Percentiles rank a stretch among this genome's conserved stretches.
These are phyloP conservation scores for Aspergillus sp. DNA, from an alignment of 2,329 filamentous ascomycete species.

Conservation along the genomic window DNA sequence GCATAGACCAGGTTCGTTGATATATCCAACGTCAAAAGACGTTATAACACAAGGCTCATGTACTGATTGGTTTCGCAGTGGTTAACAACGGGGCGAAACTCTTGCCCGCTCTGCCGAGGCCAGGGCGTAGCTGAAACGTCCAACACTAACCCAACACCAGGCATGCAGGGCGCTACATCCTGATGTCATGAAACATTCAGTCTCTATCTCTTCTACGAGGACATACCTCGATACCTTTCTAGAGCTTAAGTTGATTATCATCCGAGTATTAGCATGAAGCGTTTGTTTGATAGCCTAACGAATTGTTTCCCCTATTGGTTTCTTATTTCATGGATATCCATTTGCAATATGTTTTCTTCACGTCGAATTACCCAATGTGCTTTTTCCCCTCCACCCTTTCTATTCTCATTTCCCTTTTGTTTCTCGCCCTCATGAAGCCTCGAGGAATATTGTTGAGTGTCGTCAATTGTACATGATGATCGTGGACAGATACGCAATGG, in stretches of 20 bases:
- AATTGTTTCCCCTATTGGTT: constrained; percentile 11
- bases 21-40: constrained; percentile 1
- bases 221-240: no score
- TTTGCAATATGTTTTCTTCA: constrained; percentile 11
- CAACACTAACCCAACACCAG: constrained; percentile 12
- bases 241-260: neutral
- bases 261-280: constrained; percentile 26
- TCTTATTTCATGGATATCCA: constrained; percentile 23
- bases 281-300: constrained; percentile 21
- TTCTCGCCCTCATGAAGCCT: neutral
- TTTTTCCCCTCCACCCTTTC: constrained; percentile 6
- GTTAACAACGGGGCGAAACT: constrained; percentile 54
- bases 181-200: neutral
- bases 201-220: constrained; percentile 1
- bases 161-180: constrained; percentile 10
- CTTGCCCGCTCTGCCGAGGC: constrained; percentile 33
- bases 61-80: constrained; percentile 47
- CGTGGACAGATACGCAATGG: no score
- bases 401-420: constrained; percentile 1
- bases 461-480: no score
- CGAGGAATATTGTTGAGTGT: no score
- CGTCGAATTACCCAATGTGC: constrained; percentile 6
- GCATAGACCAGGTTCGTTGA: constrained; percentile 61
- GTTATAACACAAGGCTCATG: constrained; percentile 2
- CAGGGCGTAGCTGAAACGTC: constrained; percentile 38